Conservation (phyloP, 805 yeast genomes). For the Saturnispora galanensis region DNA sequence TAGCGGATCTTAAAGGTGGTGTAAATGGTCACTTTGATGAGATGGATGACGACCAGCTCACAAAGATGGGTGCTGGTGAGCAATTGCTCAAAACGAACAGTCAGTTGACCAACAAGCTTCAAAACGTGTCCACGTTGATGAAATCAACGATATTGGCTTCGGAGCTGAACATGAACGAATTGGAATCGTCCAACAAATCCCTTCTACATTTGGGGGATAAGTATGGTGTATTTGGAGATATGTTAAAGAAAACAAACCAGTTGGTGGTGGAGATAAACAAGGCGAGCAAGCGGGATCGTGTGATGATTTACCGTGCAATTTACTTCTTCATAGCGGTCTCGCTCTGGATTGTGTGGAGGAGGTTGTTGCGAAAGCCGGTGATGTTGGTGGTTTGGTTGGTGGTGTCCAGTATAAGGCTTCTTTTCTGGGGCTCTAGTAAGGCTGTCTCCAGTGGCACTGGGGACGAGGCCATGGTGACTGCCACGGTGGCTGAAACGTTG, state of each 20-base stretch:
- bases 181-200: constrained; percentile 37
- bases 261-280: constrained; percentile 43
- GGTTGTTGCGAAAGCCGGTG: constrained; percentile 38
- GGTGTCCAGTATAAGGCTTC: constrained; percentile 15
- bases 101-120: constrained; percentile 36
- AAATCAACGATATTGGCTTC: constrained; percentile 41
- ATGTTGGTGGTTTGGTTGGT: constrained; percentile 37
- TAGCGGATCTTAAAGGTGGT: constrained; percentile 6
- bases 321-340: constrained; percentile 37
- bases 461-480: not conserved
- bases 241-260: constrained; percentile 33
- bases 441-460: not conserved
- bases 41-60: constrained; percentile 19
- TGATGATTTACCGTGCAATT: constrained; percentile 38
- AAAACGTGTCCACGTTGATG: constrained; percentile 38
- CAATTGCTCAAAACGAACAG: constrained; percentile 37
- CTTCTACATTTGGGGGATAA: constrained; percentile 32
- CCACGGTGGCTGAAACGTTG: not conserved
- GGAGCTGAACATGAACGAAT: constrained; percentile 38
- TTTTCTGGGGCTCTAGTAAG: constrained; percentile 7
- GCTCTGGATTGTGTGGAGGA: constrained; percentile 40
- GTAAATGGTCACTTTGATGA: constrained; percentile 3
- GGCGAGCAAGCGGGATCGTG: constrained; percentile 39
- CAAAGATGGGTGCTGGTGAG: constrained; percentile 28
- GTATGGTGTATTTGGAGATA: constrained; percentile 32